Evolutionary conservation across 768 basidiomycete genomes (phyloP).

Genomic region (Auricularia sp.): DNA sequence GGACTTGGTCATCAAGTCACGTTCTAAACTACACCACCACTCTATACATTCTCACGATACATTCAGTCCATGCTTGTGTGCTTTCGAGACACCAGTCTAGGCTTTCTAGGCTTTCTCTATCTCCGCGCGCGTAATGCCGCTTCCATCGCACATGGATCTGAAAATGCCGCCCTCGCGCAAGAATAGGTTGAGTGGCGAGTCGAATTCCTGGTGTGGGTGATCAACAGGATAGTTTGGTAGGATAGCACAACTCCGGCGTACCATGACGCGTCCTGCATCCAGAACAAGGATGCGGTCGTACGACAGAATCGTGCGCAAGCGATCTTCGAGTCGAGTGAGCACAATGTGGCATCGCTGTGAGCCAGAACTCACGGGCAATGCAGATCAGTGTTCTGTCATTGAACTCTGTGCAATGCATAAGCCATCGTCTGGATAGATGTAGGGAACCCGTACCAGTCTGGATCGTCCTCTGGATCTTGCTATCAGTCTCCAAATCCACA

Average conservation of each 20-base stretch:
- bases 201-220: slow-evolving; percentile 18
- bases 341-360: slow-evolving; percentile 2
- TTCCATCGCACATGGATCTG: slow-evolving; percentile 27
- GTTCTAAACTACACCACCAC: no score
- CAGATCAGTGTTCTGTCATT: slow-evolving; percentile 75
- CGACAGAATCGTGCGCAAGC: slow-evolving; percentile 75
- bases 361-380: slow-evolving; percentile 60
- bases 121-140: slow-evolving; percentile 23
- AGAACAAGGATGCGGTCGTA: slow-evolving; percentile 88
- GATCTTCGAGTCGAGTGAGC: slow-evolving; percentile 37
- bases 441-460: slow-evolving; percentile 23
- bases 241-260: slow-evolving; percentile 25
- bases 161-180: slow-evolving; percentile 24
- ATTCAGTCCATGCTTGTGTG: no score
- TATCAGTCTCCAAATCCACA: slow-evolving; percentile 83
- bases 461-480: slow-evolving; percentile 87
- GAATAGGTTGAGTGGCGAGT: slow-evolving; percentile 29
- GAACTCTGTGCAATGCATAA: slow-evolving; percentile 35
- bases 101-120: slow-evolving; percentile 10
- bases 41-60: no score
- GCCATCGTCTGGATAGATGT: no score
- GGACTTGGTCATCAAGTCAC: no score
- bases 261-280: slow-evolving; percentile 67
- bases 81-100: no score
- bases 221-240: neutral